Evolutionary conservation across 768 basidiomycete species (phyloP), one percentile per base, ranked within the genome.

Genomic region (Trametopsis cervina): DNA sequence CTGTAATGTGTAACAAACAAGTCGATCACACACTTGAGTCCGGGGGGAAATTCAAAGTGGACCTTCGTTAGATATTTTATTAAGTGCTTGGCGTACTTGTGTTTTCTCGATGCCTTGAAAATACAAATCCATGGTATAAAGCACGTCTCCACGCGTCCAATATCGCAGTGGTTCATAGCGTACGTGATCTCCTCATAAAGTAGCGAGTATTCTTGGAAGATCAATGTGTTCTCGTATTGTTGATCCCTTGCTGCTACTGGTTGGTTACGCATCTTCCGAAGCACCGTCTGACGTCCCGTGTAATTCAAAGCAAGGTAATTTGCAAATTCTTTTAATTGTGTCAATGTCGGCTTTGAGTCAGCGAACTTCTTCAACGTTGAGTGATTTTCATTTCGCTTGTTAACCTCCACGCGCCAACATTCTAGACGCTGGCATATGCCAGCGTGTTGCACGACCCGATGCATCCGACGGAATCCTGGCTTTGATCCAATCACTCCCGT

Each of bases 151-250:
- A 69, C 55, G 1, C 63, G 52, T 0, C 68, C 65, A 41, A 70
- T 64, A 44, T 68, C 68, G 11, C 62, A 57, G 11, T 29, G 10
- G 20, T 61, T 61, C 54, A 63, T 57, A 2, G 63, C 58, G 50
- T 65, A 59, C 0, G 57, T 55, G 0, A 70, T 44, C 39, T 74
- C 72, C 33, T 70, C 65, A 44, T 76, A 75, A 0, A 74, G 60
- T 1, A 72, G 38, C 7, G 68, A 56, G 22, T 69, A 67, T 23
- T 67, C 51, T 11, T 71, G 57, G 2, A 53, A 23, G 0, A 71
- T 46, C 7, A 67, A 27, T 0, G 46, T 41, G 46, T 75, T 74
- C 49, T 70, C 65, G 11, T 53, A 47, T 13, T 66, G 60, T 27
- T 62, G 13, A 51, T 73, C 70, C 4, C 64, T 49, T 6, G 54